These are phyloP conservation scores for Monilinia aucupariae DNA, from an alignment of 2,329 filamentous ascomycete genomes.

Conservation along the genomic window DNA sequence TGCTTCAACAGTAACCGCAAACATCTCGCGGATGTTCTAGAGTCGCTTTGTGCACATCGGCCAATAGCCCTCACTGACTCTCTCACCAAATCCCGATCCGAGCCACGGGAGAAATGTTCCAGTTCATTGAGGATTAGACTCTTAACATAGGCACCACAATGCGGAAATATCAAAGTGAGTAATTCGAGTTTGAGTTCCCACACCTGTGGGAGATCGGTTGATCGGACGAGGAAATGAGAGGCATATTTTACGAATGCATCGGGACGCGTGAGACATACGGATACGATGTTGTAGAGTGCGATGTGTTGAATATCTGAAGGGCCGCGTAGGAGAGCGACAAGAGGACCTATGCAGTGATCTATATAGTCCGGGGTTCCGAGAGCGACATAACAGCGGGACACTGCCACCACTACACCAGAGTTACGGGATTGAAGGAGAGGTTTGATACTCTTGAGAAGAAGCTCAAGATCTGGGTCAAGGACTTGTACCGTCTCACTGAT, in stretches of 20 bases:
- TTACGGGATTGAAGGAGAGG: constrained; percentile 90
- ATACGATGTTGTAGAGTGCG: constrained; percentile 89
- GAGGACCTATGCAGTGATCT: constrained; percentile 68
- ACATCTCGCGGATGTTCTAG: constrained; percentile 68
- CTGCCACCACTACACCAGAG: constrained; percentile 83
- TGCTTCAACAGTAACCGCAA: constrained; percentile 78
- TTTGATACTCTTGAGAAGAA: constrained; percentile 73
- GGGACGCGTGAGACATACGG: constrained; percentile 74
- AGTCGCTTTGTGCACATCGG: constrained; percentile 78
- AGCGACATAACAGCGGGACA: constrained; percentile 78
- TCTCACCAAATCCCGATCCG: constrained; percentile 71
- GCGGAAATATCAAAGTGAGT: constrained; percentile 83
- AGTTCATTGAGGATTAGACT: constrained; percentile 86
- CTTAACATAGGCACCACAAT: constrained; percentile 69
- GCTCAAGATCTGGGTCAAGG: constrained; percentile 74
- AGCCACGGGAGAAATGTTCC: constrained; percentile 80
- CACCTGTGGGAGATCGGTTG: constrained; percentile 71
- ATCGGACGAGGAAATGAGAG: constrained; percentile 81
- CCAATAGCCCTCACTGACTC: constrained; percentile 92
- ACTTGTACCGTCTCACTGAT: constrained; percentile 48
- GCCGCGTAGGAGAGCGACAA: constrained; percentile 78
- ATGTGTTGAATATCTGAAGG: constrained; percentile 84
- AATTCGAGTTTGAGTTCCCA: constrained; percentile 92
- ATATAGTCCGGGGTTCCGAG: constrained; percentile 76
- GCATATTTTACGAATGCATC: constrained; percentile 80